Conservation (phyloP, 2,329 filamentous ascomycete genomes). For the Tolypocladium capitatum region DNA sequence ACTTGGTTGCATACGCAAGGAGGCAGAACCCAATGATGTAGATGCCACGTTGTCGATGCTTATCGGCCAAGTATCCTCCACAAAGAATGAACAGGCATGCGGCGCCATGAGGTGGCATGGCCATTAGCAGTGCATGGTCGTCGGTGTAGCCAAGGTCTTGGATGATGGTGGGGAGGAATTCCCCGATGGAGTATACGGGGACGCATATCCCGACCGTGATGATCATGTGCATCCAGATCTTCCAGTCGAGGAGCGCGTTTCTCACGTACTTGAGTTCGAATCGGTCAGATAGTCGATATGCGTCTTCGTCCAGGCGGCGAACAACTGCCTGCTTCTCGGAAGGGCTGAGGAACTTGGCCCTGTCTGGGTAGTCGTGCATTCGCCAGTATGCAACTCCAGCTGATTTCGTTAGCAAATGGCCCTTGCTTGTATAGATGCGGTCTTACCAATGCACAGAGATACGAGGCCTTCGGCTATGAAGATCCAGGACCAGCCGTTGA, state of each 20-base stretch:
- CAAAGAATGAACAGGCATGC: constrained; percentile 22
- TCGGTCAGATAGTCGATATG: constrained; percentile 38
- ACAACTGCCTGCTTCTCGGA: constrained; percentile 29
- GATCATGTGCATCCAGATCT: constrained; percentile 40
- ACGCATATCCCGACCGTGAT: constrained; percentile 46
- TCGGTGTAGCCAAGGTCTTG: constrained; percentile 22
- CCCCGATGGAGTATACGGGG: constrained; percentile 24
- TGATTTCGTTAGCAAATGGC: constrained; percentile 8
- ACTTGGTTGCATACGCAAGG: constrained; percentile 15
- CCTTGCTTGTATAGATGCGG: not conserved
- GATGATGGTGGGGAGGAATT: constrained; percentile 25
- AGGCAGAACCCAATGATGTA: constrained; percentile 24
- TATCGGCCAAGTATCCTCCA: constrained; percentile 29
- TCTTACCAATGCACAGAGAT: constrained; percentile 28
- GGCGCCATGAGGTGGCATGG: constrained; percentile 23
- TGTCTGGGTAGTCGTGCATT: constrained; percentile 46
- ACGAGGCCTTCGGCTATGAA: constrained; percentile 55
- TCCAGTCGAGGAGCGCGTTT: constrained; percentile 46
- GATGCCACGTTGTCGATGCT: constrained; percentile 20
- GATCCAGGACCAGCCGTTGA: constrained; percentile 64
- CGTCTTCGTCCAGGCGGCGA: constrained; percentile 27
- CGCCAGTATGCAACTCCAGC: constrained; percentile 35
- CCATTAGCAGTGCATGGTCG: constrained; percentile 24
- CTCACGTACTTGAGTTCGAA: constrained; percentile 41
- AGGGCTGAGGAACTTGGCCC: constrained; percentile 32